These are phyloP conservation scores for Solanum chilense DNA, from an alignment of 257 asterid genomes.

Conservation along the genomic window DNA sequence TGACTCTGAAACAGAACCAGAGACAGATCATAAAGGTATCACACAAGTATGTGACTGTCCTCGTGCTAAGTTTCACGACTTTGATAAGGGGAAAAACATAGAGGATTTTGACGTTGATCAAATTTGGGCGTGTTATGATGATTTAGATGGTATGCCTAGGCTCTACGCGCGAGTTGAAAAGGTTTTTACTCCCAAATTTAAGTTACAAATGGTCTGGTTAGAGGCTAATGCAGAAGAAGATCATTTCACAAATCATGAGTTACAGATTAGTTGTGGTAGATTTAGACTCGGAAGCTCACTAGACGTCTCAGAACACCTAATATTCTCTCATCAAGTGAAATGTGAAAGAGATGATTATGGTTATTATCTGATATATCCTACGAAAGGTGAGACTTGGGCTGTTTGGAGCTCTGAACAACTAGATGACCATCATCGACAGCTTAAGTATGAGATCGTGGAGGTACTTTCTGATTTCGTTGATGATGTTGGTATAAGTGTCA, in stretches of 20 bases:
- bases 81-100: constrained; percentile 37
- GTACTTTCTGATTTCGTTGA: constrained; percentile 37
- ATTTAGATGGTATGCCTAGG: constrained; percentile 66
- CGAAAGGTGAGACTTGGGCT: constrained; percentile 69
- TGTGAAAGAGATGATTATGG: constrained; percentile 25
- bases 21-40: not conserved
- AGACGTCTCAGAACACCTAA: not conserved
- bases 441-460: constrained; percentile 57
- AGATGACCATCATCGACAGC: constrained; percentile 15
- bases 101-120: constrained; percentile 38
- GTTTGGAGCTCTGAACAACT: constrained; percentile 22
- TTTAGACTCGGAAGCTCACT: constrained; percentile 20
- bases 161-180: constrained; percentile 48
- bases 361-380: constrained; percentile 39
- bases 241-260: constrained; percentile 15
- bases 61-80: constrained; percentile 61
- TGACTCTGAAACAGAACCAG: constrained; percentile 25
- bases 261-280: constrained; percentile 63
- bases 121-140: constrained; percentile 71
- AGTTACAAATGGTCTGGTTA: constrained; percentile 48
- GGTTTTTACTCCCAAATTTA: constrained; percentile 28
- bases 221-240: constrained; percentile 36
- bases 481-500: constrained; percentile 34
- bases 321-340: constrained; percentile 45
- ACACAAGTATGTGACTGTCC: constrained; percentile 8